Percentiles rank a stretch among this genome's conserved stretches.
Conservation (phyloP, 345 rosid genomes). For the Arabidopsis arenosa region DNA sequence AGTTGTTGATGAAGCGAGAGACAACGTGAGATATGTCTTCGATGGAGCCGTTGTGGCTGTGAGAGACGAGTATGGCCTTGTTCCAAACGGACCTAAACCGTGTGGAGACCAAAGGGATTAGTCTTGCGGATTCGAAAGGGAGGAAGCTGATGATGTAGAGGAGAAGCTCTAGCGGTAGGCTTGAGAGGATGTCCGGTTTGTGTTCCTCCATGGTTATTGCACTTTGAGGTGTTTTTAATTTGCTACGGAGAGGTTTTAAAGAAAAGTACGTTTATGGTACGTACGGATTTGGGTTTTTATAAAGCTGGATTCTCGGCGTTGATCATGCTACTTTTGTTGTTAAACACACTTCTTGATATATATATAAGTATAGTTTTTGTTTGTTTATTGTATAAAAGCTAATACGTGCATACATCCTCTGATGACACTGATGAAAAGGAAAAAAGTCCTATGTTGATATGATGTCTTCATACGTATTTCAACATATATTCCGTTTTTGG, state of each 20-base stretch:
- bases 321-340: slow-evolving; percentile 36
- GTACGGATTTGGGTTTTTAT: slow-evolving; percentile 29
- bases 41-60: slow-evolving; percentile 49
- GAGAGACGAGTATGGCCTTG: slow-evolving; percentile 46
- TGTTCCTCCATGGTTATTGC: slow-evolving; percentile 30
- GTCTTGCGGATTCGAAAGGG: slow-evolving; percentile 67
- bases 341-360: slow-evolving; percentile 20
- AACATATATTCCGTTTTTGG: not conserved
- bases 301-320: slow-evolving; percentile 25
- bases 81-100: slow-evolving; percentile 61
- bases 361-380: not conserved
- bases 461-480: slow-evolving; percentile 3
- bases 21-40: slow-evolving; percentile 49
- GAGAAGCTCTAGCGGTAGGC: slow-evolving; percentile 64
- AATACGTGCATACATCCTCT: not conserved
- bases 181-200: slow-evolving; percentile 51
- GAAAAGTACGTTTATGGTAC: slow-evolving; percentile 2
- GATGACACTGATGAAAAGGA: not conserved
- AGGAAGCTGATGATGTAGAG: slow-evolving; percentile 57
- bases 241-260: not conserved
- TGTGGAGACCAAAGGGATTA: slow-evolving; percentile 56
- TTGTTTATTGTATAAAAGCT: not conserved
- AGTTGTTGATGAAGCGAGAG: slow-evolving; percentile 52
- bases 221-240: slow-evolving; percentile 11
- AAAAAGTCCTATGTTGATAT: too few relatives aligned